Evolutionary conservation across 2,329 filamentous ascomycete genomes (phyloP).

Genomic region (Colletotrichum horii): DNA sequence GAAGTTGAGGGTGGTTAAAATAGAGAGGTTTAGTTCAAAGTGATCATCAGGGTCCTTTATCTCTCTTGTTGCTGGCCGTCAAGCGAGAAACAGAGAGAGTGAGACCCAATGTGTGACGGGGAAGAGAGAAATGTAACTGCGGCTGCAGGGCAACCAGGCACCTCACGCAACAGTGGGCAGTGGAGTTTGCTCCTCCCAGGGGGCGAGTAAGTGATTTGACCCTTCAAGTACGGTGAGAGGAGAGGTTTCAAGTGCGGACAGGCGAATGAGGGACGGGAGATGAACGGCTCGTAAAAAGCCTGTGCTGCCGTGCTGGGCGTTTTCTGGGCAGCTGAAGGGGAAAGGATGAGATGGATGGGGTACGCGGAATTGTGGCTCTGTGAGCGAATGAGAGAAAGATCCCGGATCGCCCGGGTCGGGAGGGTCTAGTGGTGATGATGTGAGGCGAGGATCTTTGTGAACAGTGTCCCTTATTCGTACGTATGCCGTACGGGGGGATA

Average conservation of each 20-base stretch:
- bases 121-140: neutral
- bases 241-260: neutral
- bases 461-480: neutral
- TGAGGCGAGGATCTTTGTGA: neutral
- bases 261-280: constrained; percentile 8
- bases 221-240: neutral
- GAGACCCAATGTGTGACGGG: neutral
- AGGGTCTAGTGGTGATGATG: constrained; percentile 6
- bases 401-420: constrained; percentile 8
- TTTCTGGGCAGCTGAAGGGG: constrained; percentile 3
- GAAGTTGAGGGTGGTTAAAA: neutral
- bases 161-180: neutral
- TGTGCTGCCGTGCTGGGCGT: constrained; percentile 1
- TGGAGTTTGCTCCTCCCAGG: neutral
- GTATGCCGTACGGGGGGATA: neutral
- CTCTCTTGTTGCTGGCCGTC: neutral
- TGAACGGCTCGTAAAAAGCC: neutral
- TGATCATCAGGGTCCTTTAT: neutral
- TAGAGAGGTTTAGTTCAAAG: neutral
- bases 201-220: neutral
- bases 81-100: neutral
- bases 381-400: constrained; percentile 5
- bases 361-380: constrained; percentile 14
- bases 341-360: neutral
- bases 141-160: neutral